Evolutionary conservation across 2,329 filamentous ascomycete species (phyloP), one percentile per base, ranked within the genome.

Genomic region (Blastomyces percursus): DNA sequence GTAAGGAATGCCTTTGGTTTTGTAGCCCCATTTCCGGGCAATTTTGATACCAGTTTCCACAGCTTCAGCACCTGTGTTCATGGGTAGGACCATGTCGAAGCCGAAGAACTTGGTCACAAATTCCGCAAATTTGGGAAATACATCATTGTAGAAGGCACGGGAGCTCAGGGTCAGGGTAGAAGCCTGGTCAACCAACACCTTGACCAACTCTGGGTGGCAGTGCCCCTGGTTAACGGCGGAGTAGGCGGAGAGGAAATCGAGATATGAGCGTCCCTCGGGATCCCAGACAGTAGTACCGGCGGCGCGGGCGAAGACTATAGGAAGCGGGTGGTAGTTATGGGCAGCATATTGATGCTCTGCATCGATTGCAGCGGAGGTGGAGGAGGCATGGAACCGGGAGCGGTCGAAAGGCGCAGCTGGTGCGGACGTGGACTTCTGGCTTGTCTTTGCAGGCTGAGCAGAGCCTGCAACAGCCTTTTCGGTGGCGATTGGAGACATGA

Each of bases 281-380:
- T 99, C 94, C 93, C 94, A 99, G 63, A 97, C 94, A 65, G 89
- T 87, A 72, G 88, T 88, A 58, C 93, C 94, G 70, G 87, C 84
- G 51, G 91, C 94, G 67, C 86, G 85, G 62, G 93, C 83, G 76
- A 97, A 96, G 73, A 96, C 94, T 64, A 99, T 87, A 50, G 94
- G 94, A 2, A 99, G 84, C 19, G 94, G 94, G 77, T 97, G 92
- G 82, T 99, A 99, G 82, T 99, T 99, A 84, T 99, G 94, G 58
- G 94, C 94, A 59, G 94, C 94, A 76, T 85, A 93, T 73, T 89
- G 81, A 71, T 90, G 82, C 79, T 99, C 94, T 61, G 86, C 80
- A 61, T 86, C 79, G 74, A 96, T 95, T 70, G 94, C 93, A 69
- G 83, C 81, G 63, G 86, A 79, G 52, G 91, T 92, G 32, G 93